A percentile compares a stretch with the other conserved stretches of the same genome.
phyloP scores from a whole-genome alignment of 2,329 filamentous ascomycete genomes.

The Aspergillus luchuensis region DNA sequence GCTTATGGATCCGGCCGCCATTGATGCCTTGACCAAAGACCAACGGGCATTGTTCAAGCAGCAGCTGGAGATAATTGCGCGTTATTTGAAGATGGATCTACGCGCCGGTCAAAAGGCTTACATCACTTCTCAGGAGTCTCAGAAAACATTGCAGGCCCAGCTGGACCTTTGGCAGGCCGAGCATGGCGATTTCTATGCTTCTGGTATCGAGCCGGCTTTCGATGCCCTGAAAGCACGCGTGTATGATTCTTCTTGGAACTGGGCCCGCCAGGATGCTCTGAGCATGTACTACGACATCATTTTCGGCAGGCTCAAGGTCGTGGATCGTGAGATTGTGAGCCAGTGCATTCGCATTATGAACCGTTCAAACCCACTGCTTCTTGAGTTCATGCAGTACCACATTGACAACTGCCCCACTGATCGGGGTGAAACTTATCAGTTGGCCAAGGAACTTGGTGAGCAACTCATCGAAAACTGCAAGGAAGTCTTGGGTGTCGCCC shows the following conservation, averaged over 20 bases:
- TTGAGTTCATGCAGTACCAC: conserved; percentile 99
- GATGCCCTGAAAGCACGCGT: conserved; percentile 90
- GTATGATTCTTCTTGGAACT: conserved; percentile 99
- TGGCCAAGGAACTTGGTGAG: conserved; percentile 91
- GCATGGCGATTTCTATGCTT: conserved; percentile 94
- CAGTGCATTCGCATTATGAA: conserved; percentile 99
- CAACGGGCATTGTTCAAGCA: conserved; percentile 97
- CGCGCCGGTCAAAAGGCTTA: conserved; percentile 95
- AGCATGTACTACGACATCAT: conserved; percentile 99
- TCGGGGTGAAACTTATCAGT: conserved; percentile 92
- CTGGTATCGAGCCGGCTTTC: conserved; percentile 92
- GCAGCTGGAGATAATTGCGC: conserved; percentile 89
- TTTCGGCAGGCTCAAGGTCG: conserved; percentile 87
- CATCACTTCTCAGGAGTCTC: conserved; percentile 79
- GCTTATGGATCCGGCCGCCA: conserved; percentile 99
- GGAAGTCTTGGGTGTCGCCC: conserved; percentile 79
- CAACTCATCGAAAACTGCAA: conserved; percentile 98
- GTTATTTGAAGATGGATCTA: conserved; percentile 96
- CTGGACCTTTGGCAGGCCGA: conserved; percentile 93
- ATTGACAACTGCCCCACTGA: conserved; percentile 98
- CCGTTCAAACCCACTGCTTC: conserved; percentile 88
- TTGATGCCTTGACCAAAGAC: conserved; percentile 96
- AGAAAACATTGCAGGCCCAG: conserved; percentile 86
- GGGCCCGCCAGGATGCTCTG: conserved; percentile 94
- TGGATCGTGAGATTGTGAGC: conserved; percentile 97